Base-by-base conservation (phyloP, 1,139 yeast genomes). In the Geotrichum reessii region DNA sequence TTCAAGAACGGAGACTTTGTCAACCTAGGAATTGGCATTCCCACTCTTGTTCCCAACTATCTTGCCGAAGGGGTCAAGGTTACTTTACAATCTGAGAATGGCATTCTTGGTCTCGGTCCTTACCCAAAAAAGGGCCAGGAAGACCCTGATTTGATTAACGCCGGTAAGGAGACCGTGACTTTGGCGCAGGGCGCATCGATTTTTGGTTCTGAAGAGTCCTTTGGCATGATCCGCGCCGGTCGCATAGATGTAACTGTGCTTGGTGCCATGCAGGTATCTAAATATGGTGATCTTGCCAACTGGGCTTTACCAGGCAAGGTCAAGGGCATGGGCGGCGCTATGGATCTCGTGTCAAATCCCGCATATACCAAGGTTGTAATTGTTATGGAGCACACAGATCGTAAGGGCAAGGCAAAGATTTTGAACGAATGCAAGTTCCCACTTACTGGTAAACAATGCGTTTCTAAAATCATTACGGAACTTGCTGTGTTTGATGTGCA, bases 321-420 rank as follows among this genome's bases (percentile, higher is more conserved):
- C 57, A 78, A 77, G 67, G 83, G 83, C 31, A 79, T 79, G 80
- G 82, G 83, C 33, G 83, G 83, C n/a, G 83, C 82, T 42, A 79
- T 79, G 83, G 83, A 79, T 65, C 72, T 79, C 22, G 82, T 78
- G 3, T 75, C 81, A 31, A 78, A 78, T 63, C 81, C 82, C 5
- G 65, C 68, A 37, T 69, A 74, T 53, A 79, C 82, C 9, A 68
- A 73, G 58, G 82, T 79, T n/a, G 78, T 79, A 49, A 79, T 78
- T 12, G 72, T 78, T 53, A 78, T 78, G 73, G 82, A 80, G 61
- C 82, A 79, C 64, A 74, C 72, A 37, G 81, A 79, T 64, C 75
- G 73, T 65, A 75, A 76, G 66, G 81, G 81, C 40, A 68, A 74
- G 47, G 73, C 82, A 21, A 79, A 79, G 73, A 79, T 79, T 58